These are phyloP conservation scores for Linderniella brevidens DNA, from an alignment of 257 asterid genomes.

Conservation along the genomic window DNA sequence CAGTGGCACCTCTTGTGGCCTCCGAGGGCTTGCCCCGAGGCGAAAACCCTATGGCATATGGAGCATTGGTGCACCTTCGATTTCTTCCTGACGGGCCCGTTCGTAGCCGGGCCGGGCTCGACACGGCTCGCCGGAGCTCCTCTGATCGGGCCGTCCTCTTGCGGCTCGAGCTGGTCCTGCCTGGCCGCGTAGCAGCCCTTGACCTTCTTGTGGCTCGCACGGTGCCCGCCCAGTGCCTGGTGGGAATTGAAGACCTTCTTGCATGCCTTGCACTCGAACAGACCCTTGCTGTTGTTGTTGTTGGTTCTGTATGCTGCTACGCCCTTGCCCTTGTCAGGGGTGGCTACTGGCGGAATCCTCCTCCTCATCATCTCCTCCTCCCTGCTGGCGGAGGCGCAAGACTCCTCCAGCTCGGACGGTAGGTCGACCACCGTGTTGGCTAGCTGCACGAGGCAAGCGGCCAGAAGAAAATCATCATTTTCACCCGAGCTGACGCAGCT, in stretches of 20 bases:
- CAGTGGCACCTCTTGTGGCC: conserved; percentile 5
- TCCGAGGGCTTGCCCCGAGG: conserved; percentile 2
- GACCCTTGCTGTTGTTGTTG: conserved; percentile 17
- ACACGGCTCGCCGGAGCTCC: no score
- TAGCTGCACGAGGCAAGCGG: conserved; percentile 53
- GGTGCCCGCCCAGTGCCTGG: conserved; percentile 86
- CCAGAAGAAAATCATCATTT: conserved; percentile 71
- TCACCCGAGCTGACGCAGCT: conserved; percentile 16
- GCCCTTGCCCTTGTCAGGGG: conserved; percentile 19
- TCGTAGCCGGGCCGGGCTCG: no score
- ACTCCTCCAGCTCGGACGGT: conserved; percentile 48
- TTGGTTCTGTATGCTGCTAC: no score
- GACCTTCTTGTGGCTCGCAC: conserved; percentile 89
- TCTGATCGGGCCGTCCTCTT: conserved; percentile 1
- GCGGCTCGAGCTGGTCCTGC: conserved; percentile 20
- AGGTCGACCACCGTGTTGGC: conserved; percentile 46
- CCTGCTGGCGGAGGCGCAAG: conserved; percentile 60
- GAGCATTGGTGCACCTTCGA: not conserved
- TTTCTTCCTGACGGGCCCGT: conserved; percentile 24
- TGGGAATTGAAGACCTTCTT: conserved; percentile 85
- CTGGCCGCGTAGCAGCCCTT: conserved; percentile 84
- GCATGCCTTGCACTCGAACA: conserved; percentile 88
- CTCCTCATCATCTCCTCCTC: conserved; percentile 40
- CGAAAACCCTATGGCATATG: conserved; percentile 1
- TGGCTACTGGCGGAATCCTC: not conserved